Conservation (phyloP, 202 grass and related monocot species). For the Brachypodium distachyon region DNA sequence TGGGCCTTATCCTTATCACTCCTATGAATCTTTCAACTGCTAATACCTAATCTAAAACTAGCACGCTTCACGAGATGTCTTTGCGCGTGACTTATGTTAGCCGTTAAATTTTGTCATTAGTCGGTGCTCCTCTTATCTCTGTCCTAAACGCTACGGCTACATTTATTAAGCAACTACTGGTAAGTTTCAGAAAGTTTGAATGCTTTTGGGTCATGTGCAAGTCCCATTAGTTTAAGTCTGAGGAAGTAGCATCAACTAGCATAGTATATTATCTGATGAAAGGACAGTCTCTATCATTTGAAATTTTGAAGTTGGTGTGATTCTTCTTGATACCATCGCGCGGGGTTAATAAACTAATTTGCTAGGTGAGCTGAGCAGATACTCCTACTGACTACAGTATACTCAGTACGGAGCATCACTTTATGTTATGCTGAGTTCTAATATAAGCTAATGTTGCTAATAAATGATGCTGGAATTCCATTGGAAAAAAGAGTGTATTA, state of each 20-base stretch:
- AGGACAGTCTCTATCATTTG: constrained; percentile 19
- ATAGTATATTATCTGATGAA: neutral
- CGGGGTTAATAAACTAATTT: neutral
- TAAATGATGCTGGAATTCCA: too few species aligned
- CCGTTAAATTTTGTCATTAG: constrained; percentile 41
- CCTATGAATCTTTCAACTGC: neutral
- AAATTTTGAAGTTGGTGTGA: constrained; percentile 31
- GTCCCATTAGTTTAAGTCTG: constrained; percentile 9
- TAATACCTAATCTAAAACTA: neutral
- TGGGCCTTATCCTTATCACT: neutral
- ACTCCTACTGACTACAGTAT: neutral
- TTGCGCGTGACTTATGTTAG: neutral
- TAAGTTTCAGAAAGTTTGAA: constrained; percentile 29
- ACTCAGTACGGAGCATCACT: neutral
- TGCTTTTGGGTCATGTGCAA: neutral
- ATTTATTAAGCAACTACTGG: neutral
- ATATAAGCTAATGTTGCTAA: too few species aligned
- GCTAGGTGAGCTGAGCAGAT: neutral
- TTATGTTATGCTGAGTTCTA: too few species aligned
- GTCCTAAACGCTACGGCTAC: neutral
- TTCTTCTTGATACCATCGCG: constrained; percentile 10
- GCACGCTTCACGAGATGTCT: neutral
- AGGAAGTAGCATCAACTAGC: neutral
- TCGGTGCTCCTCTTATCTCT: constrained; percentile 13
- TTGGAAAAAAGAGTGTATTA: too few species aligned